Conservation (phyloP, 148 eudicot genomes). For the Amaranthus palmeri region DNA sequence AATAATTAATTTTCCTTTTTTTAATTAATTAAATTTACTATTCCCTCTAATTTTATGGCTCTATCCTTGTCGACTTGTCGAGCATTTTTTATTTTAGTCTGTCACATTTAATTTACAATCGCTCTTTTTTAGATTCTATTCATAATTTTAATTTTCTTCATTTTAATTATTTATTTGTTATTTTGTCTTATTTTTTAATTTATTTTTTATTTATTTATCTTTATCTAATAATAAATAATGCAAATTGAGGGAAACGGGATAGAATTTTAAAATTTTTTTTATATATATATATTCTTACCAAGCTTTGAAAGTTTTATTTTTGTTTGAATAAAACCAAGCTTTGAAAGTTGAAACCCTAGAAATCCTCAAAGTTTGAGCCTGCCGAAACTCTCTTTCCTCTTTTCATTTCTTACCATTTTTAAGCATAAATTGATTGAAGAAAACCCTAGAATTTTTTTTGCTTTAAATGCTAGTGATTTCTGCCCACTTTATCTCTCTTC, state of each 20-base stretch:
- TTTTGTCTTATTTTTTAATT: not conserved
- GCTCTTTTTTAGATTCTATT: not conserved
- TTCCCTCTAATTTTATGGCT: too few relatives aligned
- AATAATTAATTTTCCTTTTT: too few relatives aligned
- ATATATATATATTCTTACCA: slow-evolving; percentile 20
- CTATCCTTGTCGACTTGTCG: too few relatives aligned
- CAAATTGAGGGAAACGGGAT: too few relatives aligned
- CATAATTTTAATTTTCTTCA: not conserved
- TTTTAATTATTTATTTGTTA: not conserved
- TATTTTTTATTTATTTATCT: slow-evolving; percentile 7
- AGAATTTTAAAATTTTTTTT: not conserved
- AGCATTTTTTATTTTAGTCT: too few relatives aligned
- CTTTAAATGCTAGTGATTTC: not conserved
- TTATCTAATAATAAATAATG: not conserved
- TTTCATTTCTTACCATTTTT: not conserved
- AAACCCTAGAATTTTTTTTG: slow-evolving; percentile 16
- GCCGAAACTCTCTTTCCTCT: not conserved
- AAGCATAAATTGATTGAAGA: not conserved
- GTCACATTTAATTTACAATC: too few relatives aligned
- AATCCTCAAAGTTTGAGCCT: slow-evolving; percentile 26
- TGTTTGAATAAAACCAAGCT: too few relatives aligned
- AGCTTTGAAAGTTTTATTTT: slow-evolving; percentile 8
- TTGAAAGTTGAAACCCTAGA: slow-evolving; percentile 43
- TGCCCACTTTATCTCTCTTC: not conserved
- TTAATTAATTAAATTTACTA: too few relatives aligned